These are phyloP conservation scores for Austroboletus eburneus DNA, from an alignment of 768 basidiomycete genomes.

Conservation along the genomic window DNA sequence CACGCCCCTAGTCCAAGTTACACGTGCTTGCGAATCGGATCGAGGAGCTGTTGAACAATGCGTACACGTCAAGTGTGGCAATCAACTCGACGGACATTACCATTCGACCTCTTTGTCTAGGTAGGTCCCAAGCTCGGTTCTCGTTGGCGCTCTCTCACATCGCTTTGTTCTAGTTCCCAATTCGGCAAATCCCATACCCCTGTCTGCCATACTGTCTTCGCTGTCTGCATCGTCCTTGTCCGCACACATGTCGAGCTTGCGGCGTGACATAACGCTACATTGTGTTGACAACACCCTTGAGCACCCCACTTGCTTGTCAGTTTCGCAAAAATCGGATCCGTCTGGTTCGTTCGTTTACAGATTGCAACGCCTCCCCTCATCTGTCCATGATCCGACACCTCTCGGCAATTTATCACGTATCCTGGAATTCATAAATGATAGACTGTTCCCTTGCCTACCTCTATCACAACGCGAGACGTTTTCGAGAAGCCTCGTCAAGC, in stretches of 20 bases:
- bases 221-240: conserved; percentile 52
- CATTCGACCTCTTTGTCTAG: conserved; percentile 49
- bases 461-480: conserved; percentile 42
- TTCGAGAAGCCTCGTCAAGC: conserved; percentile 54
- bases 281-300: conserved; percentile 58
- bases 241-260: conserved; percentile 53
- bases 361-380: conserved; percentile 45
- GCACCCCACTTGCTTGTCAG: conserved; percentile 44
- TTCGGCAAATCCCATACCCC: conserved; percentile 45
- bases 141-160: too few species aligned
- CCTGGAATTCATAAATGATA: conserved; percentile 57
- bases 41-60: conserved; percentile 70
- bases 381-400: conserved; percentile 33
- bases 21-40: conserved; percentile 52
- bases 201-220: conserved; percentile 56
- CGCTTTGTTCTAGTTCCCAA: conserved; percentile 46
- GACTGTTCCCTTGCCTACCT: conserved; percentile 58
- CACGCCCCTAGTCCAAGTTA: conserved; percentile 49
- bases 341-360: conserved; percentile 37
- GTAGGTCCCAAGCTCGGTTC: conserved; percentile 34
- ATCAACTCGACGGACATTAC: conserved; percentile 47
- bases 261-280: conserved; percentile 57
- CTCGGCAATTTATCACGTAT: conserved; percentile 54
- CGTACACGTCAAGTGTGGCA: conserved; percentile 55
- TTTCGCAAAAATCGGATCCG: conserved; percentile 32